Base-by-base conservation (phyloP, 192 early-diverging fungal genomes). In the Backusella sp. region DNA sequence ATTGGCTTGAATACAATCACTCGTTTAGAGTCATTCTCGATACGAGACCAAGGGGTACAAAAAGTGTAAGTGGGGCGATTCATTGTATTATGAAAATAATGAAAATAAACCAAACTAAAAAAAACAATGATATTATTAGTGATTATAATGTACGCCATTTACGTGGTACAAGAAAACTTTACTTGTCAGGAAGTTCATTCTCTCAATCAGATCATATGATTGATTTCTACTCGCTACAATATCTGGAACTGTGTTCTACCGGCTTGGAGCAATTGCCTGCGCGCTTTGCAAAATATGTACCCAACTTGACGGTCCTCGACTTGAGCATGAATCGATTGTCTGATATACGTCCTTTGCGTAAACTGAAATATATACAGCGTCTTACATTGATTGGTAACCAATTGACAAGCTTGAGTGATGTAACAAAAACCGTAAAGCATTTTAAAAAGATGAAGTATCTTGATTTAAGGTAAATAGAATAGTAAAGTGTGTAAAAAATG, bases 21-120 rank as follows among this genome's bases (percentile, higher is more conserved):
- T 12, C 73, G 79, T 0, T 70, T 87, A 21, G 79, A 82, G 26
- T 82, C 74, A 23, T 82, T 87, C 32, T 87, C 86, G 4, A 70
- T 78, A 12, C 76, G 86, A 68, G 84, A 87, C 46, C 86, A 87
- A 73, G 82, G 84, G 12, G 82, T 82, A 26, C 74, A 83, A 72
- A 79, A 79, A 44, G 75, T 85, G 72, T 84, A 82, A 36, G 83
- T 79, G 17, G 53, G 76, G 39, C 73, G 72, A 39, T 39, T 39
- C 37, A 39, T 39, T 39, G 37, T 39, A 3, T 32, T 73, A 79
- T 72, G 3, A 73, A 81, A 39, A 28, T 11, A 21, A 53, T 8
- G 19, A 53, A 53, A 53, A 53, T 2, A 53, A 0, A 32, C 2
- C 32, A 32, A 32, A 3, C 32, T 32, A 53, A 21, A n/a, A 53